A percentile compares a stretch with the other conserved stretches of the same genome.
Conservation (phyloP, 805 yeast genomes). For the Starmera dryadoides region DNA sequence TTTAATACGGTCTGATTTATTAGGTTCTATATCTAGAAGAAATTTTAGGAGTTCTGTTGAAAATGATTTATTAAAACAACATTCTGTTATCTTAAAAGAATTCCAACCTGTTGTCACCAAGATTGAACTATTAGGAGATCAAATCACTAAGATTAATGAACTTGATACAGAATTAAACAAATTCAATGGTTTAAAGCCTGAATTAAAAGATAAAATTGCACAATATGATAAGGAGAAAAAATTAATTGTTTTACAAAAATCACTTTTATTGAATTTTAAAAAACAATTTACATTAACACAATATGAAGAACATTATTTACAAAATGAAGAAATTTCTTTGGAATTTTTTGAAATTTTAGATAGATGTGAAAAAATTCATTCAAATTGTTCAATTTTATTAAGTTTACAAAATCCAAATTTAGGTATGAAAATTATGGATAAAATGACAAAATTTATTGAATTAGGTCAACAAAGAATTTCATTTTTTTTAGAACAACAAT, state of each 20-base stretch:
- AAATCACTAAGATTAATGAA: constrained; percentile 13
- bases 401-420: constrained; percentile 60
- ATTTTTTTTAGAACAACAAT: constrained; percentile 28
- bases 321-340: constrained; percentile 30
- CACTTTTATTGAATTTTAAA: constrained; percentile 45
- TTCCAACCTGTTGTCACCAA: constrained; percentile 37
- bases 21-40: constrained; percentile 57
- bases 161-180: constrained; percentile 8
- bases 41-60: constrained; percentile 55
- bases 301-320: constrained; percentile 58
- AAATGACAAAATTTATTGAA: constrained; percentile 45
- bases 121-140: constrained; percentile 24
- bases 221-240: constrained; percentile 13
- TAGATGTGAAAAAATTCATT: constrained; percentile 58
- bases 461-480: constrained; percentile 49
- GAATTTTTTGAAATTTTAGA: constrained; percentile 55
- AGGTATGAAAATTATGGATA: constrained; percentile 58
- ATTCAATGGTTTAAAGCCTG: constrained; percentile 8
- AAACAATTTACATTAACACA: constrained; percentile 61
- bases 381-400: constrained; percentile 62
- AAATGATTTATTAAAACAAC: constrained; percentile 48
- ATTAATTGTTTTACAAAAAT: constrained; percentile 34
- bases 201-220: constrained; percentile 11
- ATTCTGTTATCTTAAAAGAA: constrained; percentile 39
- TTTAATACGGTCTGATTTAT: constrained; percentile 26